Conservation (phyloP, 164 flowering plant species). For the Vitis rotundifolia region DNA sequence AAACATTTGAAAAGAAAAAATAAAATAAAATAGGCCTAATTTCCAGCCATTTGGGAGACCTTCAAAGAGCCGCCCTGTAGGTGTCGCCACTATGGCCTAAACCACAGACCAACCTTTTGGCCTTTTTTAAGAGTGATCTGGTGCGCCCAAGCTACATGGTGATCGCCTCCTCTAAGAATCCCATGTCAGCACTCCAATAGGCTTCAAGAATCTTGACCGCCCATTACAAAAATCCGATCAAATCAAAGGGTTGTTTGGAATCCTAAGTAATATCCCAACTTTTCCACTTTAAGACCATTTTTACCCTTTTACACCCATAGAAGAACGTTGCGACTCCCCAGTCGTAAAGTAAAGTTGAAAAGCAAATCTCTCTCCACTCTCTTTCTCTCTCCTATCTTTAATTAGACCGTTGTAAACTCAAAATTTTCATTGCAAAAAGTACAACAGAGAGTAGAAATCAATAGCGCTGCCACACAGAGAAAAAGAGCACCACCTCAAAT, state of each 20-base stretch:
- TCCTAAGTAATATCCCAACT: slow-evolving; percentile 6
- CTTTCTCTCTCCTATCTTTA: slow-evolving; percentile 3
- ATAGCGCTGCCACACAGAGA: background rate
- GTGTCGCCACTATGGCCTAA: too few relatives aligned
- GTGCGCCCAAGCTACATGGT: too few relatives aligned
- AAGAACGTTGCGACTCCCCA: slow-evolving; percentile 15
- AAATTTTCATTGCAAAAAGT: background rate
- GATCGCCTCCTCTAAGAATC: too few relatives aligned
- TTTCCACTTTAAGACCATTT: background rate
- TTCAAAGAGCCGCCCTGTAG: background rate
- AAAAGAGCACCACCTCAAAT: background rate
- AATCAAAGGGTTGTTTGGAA: background rate
- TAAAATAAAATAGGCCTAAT: too few relatives aligned
- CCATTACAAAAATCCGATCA: background rate
- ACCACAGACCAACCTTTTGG: too few relatives aligned
- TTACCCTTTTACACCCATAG: background rate
- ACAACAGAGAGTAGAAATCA: background rate
- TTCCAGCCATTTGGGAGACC: background rate
- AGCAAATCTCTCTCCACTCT: slow-evolving; percentile 2
- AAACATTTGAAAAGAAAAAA: too few relatives aligned
- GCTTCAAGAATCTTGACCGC: too few relatives aligned
- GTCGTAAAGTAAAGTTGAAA: background rate
- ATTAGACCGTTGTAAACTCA: slow-evolving; percentile 32
- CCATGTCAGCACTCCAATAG: too few relatives aligned
- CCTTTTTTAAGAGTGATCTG: background rate